Conservation (phyloP, 2,329 filamentous ascomycete species). For the Microascus cirrosus region DNA sequence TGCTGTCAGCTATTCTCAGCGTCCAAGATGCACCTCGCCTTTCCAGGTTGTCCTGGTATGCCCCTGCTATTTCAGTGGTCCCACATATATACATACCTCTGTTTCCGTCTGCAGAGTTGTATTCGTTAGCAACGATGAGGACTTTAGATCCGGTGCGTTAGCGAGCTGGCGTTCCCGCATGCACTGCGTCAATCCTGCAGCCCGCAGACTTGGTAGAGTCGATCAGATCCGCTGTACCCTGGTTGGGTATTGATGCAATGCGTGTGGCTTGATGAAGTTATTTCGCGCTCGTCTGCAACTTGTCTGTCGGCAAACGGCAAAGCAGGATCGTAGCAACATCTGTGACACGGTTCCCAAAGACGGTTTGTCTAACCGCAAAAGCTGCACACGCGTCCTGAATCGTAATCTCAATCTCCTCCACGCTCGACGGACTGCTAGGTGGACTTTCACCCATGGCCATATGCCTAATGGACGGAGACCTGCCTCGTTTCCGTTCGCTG, state of each 20-base stretch:
- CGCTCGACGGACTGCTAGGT: too few species aligned
- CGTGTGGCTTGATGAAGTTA: not conserved
- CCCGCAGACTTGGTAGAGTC: not conserved
- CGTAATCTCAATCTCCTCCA: too few species aligned
- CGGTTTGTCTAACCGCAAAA: too few species aligned
- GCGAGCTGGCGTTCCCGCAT: not conserved
- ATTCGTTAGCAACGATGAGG: not conserved
- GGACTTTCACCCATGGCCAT: too few species aligned
- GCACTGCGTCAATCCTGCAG: not conserved
- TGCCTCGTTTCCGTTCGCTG: too few species aligned
- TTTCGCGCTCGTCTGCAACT: not conserved
- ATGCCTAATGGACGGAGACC: too few species aligned
- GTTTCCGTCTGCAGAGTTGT: not conserved
- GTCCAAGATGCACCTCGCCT: not conserved
- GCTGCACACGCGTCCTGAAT: too few species aligned
- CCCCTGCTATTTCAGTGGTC: not conserved
- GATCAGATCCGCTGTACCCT: not conserved
- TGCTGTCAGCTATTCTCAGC: not conserved
- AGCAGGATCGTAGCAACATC: not conserved
- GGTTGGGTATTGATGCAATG: not conserved
- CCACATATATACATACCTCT: not conserved
- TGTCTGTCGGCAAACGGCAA: not conserved
- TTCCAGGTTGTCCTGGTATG: not conserved
- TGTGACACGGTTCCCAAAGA: too few species aligned
- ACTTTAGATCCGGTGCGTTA: slow-evolving; percentile 3